Percentiles rank a stretch among this genome's conserved stretches.
Evolutionary conservation across 768 basidiomycete genomes (phyloP).

Genomic region (Lyophyllum shimeji): DNA sequence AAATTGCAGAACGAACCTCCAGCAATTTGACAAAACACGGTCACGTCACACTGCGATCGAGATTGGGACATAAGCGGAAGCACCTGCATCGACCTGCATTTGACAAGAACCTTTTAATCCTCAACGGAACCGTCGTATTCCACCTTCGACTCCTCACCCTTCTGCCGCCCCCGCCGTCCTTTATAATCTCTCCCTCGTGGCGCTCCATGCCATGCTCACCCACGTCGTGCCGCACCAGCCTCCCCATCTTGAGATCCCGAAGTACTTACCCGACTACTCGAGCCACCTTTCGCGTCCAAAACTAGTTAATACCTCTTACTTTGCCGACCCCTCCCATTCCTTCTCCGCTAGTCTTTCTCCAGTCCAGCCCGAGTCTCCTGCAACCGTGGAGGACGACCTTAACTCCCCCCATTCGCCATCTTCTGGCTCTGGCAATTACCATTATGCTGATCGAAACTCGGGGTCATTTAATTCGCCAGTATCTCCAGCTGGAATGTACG

Average conservation of each 20-base stretch:
- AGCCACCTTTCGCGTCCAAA: slow-evolving; percentile 19
- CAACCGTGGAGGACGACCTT: slow-evolving; percentile 35
- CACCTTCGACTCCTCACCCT: background rate
- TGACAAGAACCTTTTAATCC: slow-evolving; percentile 19
- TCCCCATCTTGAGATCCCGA: slow-evolving; percentile 23
- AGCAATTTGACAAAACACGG: slow-evolving; percentile 23
- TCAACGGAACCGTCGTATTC: slow-evolving; percentile 21
- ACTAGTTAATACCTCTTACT: slow-evolving; percentile 23
- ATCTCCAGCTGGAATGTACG: slow-evolving; percentile 31
- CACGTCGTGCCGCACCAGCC: slow-evolving; percentile 20
- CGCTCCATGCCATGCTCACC: slow-evolving; percentile 22
- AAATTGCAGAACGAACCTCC: slow-evolving; percentile 5
- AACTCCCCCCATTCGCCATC: slow-evolving; percentile 32
- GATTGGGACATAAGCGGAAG: slow-evolving; percentile 28
- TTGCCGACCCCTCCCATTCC: slow-evolving; percentile 24
- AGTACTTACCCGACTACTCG: slow-evolving; percentile 21
- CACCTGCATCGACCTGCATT: slow-evolving; percentile 9
- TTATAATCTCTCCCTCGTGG: slow-evolving; percentile 14
- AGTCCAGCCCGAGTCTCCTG: slow-evolving; percentile 25
- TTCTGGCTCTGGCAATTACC: slow-evolving; percentile 25
- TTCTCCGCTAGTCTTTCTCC: slow-evolving; percentile 23
- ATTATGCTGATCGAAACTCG: slow-evolving; percentile 29
- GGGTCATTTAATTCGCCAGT: slow-evolving; percentile 31
- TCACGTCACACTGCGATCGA: slow-evolving; percentile 34
- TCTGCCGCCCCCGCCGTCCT: background rate